Percentiles rank a stretch among this genome's conserved stretches.
phyloP scores from a whole-genome alignment of 176 grass and related monocot species.

The Phyllostachys edulis region DNA sequence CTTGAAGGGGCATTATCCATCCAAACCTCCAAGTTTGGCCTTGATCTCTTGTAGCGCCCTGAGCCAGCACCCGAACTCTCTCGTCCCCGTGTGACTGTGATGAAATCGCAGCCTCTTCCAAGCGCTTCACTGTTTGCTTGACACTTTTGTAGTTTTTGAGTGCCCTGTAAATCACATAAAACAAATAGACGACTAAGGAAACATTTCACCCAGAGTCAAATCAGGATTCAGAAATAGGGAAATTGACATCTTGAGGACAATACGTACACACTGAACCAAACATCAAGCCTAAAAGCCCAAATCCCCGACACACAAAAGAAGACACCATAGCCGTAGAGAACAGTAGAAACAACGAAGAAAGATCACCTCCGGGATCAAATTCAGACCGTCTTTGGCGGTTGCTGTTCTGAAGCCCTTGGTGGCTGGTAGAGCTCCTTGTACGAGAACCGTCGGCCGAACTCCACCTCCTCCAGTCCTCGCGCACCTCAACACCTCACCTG shows the following conservation, averaged over 20 bases:
- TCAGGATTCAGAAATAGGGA: not conserved
- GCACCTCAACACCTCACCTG: no score
- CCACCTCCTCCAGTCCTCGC: no score
- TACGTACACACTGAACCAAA: not conserved
- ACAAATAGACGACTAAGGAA: not conserved
- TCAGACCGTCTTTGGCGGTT: no score
- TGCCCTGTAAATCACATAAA: conserved; percentile 42
- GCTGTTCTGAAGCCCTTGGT: no score
- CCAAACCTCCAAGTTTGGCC: no score
- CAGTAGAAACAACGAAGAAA: not conserved
- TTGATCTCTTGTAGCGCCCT: no score
- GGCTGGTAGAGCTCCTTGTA: no score
- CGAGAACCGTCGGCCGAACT: no score
- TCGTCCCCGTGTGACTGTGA: conserved; percentile 36
- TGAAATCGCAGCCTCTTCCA: conserved; percentile 77
- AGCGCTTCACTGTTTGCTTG: conserved; percentile 75
- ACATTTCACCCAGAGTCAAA: not conserved
- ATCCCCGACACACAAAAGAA: no score
- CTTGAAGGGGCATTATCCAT: no score
- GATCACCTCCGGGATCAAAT: conserved; percentile 31
- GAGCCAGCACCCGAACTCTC: not conserved
- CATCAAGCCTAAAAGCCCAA: conserved; percentile 3
- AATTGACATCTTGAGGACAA: not conserved
- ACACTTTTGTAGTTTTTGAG: conserved; percentile 75
- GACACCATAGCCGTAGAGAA: not conserved